Conservation (phyloP, 352 stramenopile genomes). For the Phytophthora fragariaefolia region DNA sequence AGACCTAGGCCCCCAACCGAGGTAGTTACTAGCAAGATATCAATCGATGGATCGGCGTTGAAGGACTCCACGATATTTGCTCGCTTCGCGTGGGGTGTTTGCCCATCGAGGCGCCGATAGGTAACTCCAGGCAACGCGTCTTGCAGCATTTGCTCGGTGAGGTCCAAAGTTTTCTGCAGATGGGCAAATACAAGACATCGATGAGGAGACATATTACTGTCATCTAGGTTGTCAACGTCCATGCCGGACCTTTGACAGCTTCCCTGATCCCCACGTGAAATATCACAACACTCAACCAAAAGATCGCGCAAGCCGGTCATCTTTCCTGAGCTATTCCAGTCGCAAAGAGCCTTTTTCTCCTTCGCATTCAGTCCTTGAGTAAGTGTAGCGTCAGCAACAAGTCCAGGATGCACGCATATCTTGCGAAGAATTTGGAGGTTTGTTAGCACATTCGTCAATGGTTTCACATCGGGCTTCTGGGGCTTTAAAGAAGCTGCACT, state of each 20-base stretch:
- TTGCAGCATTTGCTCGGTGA: conserved; percentile 92
- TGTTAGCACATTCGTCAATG: conserved; percentile 51
- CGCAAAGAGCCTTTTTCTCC: conserved; percentile 34
- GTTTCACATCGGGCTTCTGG: conserved; percentile 14
- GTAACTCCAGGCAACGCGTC: conserved; percentile 63
- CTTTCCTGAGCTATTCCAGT: conserved; percentile 93
- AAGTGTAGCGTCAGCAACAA: conserved; percentile 65
- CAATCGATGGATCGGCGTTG: conserved; percentile 92
- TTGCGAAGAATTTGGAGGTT: conserved; percentile 88
- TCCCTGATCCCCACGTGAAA: conserved; percentile 31
- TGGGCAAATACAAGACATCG: conserved; percentile 98
- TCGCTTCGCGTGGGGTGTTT: conserved; percentile 76
- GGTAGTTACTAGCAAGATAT: conserved; percentile 97
- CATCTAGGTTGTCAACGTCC: conserved; percentile 20
- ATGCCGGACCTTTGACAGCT: conserved; percentile 1
- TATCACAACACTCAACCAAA: conserved; percentile 75
- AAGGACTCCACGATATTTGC: conserved; percentile 90
- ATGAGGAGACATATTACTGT: conserved; percentile 49
- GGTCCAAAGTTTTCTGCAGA: conserved; percentile 92
- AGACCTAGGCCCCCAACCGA: conserved; percentile 95
- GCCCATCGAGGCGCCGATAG: conserved; percentile 94
- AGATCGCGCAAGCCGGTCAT: conserved; percentile 82
- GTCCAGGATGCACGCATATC: conserved; percentile 95
- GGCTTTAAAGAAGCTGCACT: conserved; percentile 1
- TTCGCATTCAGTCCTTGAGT: conserved; percentile 25